Percentiles rank a stretch among this genome's conserved stretches.
phyloP scores from a whole-genome alignment of 768 basidiomycete species.

The Podaxis sp. region DNA sequence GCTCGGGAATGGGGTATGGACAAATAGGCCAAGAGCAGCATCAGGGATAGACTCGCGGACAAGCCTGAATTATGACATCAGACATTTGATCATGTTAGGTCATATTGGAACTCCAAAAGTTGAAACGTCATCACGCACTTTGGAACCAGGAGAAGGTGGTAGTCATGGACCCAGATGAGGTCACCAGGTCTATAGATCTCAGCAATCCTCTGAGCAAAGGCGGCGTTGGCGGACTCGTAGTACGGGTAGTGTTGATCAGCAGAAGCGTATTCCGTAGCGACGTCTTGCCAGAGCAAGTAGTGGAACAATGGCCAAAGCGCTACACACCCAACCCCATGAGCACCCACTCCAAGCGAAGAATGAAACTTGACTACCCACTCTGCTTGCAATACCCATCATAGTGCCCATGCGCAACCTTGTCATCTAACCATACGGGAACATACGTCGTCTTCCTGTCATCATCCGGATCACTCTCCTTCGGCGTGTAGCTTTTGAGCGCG shows the following conservation, averaged over 20 bases:
- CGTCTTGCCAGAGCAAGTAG: conserved; percentile 97
- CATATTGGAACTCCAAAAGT: neutral
- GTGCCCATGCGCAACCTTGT: conserved; percentile 87
- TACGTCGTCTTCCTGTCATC: conserved; percentile 65
- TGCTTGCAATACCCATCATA: conserved; percentile 99
- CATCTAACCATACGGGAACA: conserved; percentile 89
- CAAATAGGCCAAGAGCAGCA: conserved; percentile 84
- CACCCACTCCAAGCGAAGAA: conserved; percentile 2
- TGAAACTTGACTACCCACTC: conserved; percentile 52
- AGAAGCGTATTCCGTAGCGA: conserved; percentile 83
- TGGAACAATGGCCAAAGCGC: conserved; percentile 98
- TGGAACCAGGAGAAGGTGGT: conserved; percentile 91
- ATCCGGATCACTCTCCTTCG: conserved; percentile 56
- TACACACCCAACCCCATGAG: conserved; percentile 26
- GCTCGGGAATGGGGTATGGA: conserved; percentile 97
- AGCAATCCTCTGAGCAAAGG: conserved; percentile 72
- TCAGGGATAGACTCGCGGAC: conserved; percentile 69
- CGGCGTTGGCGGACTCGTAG: conserved; percentile 80
- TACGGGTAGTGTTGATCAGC: conserved; percentile 82
- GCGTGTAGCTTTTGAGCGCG: conserved; percentile 59
- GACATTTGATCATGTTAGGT: neutral
- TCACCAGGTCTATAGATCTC: conserved; percentile 86
- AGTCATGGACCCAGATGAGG: conserved; percentile 93
- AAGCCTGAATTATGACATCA: conserved; percentile 38
- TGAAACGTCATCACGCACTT: conserved; percentile 29